phyloP scores from a whole-genome alignment of 129 eudicot species.

The Solidago caesia region DNA sequence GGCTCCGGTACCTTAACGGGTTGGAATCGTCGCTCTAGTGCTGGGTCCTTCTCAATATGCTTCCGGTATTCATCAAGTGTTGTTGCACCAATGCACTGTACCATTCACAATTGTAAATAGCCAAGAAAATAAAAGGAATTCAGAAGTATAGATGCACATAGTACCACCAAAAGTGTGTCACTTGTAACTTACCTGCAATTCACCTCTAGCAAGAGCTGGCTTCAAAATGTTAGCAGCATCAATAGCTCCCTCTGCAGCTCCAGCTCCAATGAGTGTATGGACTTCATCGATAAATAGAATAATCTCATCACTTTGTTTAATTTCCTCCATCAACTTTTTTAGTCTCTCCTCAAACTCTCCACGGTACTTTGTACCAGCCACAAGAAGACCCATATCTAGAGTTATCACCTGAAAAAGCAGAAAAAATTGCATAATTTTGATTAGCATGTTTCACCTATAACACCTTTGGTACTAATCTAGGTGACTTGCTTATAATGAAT shows the following conservation, averaged over 20 bases:
- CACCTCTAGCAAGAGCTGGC: slow-evolving; percentile 92
- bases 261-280: slow-evolving; percentile 88
- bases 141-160: not conserved
- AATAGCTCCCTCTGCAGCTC: slow-evolving; percentile 96
- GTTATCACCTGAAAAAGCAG: slow-evolving; percentile 66
- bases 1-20: slow-evolving; percentile 96
- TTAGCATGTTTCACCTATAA: no score
- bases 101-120: not conserved
- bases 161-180: not conserved
- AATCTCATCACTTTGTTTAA: slow-evolving; percentile 79
- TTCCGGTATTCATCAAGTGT: slow-evolving; percentile 91
- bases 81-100: slow-evolving; percentile 93
- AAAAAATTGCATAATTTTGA: not conserved
- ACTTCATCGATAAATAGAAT: slow-evolving; percentile 85
- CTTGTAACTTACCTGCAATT: slow-evolving; percentile 61
- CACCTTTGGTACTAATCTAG: no score
- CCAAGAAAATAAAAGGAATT: not conserved
- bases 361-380: slow-evolving; percentile 92
- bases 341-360: slow-evolving; percentile 93
- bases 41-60: slow-evolving; percentile 93
- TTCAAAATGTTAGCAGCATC: slow-evolving; percentile 92
- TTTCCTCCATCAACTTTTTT: slow-evolving; percentile 91
- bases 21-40: slow-evolving; percentile 83
- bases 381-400: slow-evolving; percentile 87
- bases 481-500: no score